Conservation (phyloP, 192 early-diverging fungal species). For the Coemansia sp. region DNA sequence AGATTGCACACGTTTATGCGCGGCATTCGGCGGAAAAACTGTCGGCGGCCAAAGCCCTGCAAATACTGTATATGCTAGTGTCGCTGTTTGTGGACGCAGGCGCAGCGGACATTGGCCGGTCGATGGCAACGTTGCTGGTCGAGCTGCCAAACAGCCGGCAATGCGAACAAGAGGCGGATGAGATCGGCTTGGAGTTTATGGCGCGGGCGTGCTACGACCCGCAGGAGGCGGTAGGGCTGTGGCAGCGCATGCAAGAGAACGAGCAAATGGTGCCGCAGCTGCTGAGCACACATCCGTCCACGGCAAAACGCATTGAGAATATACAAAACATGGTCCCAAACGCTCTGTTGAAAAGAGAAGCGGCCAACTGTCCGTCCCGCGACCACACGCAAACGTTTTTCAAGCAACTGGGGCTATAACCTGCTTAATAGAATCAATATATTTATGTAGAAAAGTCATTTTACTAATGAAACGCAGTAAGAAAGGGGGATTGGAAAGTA, state of each 20-base stretch:
- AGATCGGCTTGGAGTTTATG: constrained; percentile 86
- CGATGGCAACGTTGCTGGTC: constrained; percentile 70
- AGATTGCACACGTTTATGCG: constrained; percentile 90
- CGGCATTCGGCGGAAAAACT: constrained; percentile 91
- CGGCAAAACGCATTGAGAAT: constrained; percentile 64
- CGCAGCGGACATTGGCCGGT: constrained; percentile 56
- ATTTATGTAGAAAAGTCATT: background rate
- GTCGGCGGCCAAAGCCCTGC: constrained; percentile 65
- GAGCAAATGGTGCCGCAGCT: constrained; percentile 59
- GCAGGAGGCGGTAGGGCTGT: constrained; percentile 70
- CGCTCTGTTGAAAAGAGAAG: constrained; percentile 39
- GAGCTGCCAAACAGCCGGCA: constrained; percentile 84
- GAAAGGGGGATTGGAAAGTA: background rate
- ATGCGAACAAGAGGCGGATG: constrained; percentile 91
- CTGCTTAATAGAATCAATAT: too few relatives aligned
- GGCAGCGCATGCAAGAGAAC: constrained; percentile 76
- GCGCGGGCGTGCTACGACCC: constrained; percentile 93
- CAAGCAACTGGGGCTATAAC: background rate
- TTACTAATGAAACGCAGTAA: background rate
- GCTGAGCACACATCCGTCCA: constrained; percentile 83
- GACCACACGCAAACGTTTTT: constrained; percentile 26
- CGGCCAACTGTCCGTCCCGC: constrained; percentile 37
- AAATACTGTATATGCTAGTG: constrained; percentile 61
- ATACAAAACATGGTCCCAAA: constrained; percentile 53
- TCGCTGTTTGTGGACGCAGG: constrained; percentile 70